phyloP scores from a whole-genome alignment of 306 rosid species.

The Biancaea sappan region DNA sequence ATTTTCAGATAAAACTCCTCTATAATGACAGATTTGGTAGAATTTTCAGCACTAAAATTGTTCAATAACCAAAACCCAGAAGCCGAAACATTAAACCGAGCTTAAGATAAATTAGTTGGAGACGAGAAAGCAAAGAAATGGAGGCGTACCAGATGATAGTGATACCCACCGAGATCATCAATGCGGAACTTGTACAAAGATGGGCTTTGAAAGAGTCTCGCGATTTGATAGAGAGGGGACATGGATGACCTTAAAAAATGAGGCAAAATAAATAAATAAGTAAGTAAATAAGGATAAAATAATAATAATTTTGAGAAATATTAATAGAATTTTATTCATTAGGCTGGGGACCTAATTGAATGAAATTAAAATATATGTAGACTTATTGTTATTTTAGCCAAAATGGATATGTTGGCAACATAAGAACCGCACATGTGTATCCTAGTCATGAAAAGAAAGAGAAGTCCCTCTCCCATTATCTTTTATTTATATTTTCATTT shows the following conservation, averaged over 20 bases:
- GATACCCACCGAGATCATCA: background rate
- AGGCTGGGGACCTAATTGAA: too few relatives aligned
- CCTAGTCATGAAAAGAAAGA: too few relatives aligned
- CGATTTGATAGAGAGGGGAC: conserved; percentile 38
- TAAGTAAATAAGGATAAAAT: too few relatives aligned
- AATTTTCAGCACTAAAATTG: background rate
- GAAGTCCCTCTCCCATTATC: too few relatives aligned
- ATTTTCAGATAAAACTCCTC: conserved; percentile 40
- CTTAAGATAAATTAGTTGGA: conserved; percentile 22
- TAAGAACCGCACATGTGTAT: too few relatives aligned
- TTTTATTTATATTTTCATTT: too few relatives aligned
- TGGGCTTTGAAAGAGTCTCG: conserved; percentile 12
- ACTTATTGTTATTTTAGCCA: too few relatives aligned
- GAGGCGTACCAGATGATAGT: conserved; percentile 51
- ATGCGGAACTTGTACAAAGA: conserved; percentile 27
- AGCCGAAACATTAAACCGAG: conserved; percentile 48
- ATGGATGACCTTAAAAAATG: background rate
- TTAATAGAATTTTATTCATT: too few relatives aligned
- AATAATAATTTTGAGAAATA: too few relatives aligned
- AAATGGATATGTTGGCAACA: too few relatives aligned
- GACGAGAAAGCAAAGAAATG: conserved; percentile 55
- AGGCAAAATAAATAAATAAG: too few relatives aligned
- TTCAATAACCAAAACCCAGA: conserved; percentile 26
- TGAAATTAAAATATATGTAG: too few relatives aligned
- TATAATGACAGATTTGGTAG: background rate